These are phyloP conservation scores for Naganishia sp. DNA, from an alignment of 1,284 basidiomycete genomes.

Conservation along the genomic window DNA sequence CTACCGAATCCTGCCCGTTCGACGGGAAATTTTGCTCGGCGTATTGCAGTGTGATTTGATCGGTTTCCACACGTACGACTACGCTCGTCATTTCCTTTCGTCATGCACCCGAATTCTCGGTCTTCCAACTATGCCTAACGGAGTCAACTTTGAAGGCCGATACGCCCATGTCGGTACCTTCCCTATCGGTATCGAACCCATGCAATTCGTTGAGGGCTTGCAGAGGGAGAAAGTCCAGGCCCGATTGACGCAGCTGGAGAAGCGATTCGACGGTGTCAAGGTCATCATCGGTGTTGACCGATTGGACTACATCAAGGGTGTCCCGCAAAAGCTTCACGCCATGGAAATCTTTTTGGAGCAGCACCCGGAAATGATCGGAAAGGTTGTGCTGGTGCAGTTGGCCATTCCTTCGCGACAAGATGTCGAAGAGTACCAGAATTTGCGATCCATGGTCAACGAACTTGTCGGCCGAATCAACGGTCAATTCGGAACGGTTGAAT, in stretches of 20 bases:
- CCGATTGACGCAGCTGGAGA: constrained; percentile 77
- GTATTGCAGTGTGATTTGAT: constrained; percentile 94
- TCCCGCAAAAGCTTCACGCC: constrained; percentile 95
- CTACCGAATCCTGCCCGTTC: constrained; percentile 95
- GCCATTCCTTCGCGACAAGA: constrained; percentile 97
- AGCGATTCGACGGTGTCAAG: constrained; percentile 90
- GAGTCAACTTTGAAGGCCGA: constrained; percentile 91
- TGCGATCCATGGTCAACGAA: constrained; percentile 94
- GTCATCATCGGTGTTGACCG: constrained; percentile 98
- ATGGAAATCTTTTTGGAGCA: constrained; percentile 94
- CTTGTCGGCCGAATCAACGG: constrained; percentile 98
- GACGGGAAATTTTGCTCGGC: constrained; percentile 92
- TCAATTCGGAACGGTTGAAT: constrained; percentile 95
- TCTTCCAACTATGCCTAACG: constrained; percentile 96
- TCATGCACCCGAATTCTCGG: constrained; percentile 95
- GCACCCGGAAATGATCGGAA: constrained; percentile 99
- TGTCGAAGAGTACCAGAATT: constrained; percentile 98
- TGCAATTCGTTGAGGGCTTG: constrained; percentile 84
- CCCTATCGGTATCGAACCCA: constrained; percentile 96
- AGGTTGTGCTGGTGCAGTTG: constrained; percentile 93
- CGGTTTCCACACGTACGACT: constrained; percentile 99
- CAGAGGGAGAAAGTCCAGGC: constrained; percentile 74
- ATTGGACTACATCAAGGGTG: constrained; percentile 98
- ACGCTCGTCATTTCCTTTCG: constrained; percentile 97
- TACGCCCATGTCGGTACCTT: constrained; percentile 97